Evolutionary conservation across 768 basidiomycete species (phyloP).

Genomic region (Tylopilus sp.): DNA sequence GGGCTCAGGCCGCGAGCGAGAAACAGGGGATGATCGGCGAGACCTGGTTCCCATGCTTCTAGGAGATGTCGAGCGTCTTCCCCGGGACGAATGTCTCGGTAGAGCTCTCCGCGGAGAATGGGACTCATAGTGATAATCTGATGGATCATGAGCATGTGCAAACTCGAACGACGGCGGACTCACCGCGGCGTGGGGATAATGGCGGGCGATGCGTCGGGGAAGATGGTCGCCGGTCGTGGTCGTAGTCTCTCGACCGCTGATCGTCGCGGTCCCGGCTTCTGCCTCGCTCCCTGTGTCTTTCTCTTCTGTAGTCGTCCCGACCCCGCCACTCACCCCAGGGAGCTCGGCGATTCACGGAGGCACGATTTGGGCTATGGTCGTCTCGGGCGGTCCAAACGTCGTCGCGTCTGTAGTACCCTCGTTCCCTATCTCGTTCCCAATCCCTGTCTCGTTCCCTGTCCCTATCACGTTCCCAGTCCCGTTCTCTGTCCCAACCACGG

Average conservation of each 20-base stretch:
- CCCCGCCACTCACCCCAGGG: constrained; percentile 16
- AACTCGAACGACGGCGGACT: background rate
- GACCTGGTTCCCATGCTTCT: constrained; percentile 21
- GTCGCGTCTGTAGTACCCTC: background rate
- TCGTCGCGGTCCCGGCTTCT: constrained; percentile 25
- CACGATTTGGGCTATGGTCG: constrained; percentile 5
- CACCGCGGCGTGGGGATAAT: constrained; percentile 27
- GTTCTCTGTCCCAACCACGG: constrained; percentile 17
- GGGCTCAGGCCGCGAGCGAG: constrained; percentile 14
- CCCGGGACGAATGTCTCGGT: constrained; percentile 13
- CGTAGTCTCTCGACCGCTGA: constrained; percentile 16
- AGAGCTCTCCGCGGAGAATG: constrained; percentile 16
- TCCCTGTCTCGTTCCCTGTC: constrained; percentile 18
- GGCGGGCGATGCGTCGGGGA: constrained; percentile 21
- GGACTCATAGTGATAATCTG: constrained; percentile 15
- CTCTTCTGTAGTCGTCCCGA: constrained; percentile 24
- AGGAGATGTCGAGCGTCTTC: constrained; percentile 22
- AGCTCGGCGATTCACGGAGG: constrained; percentile 8
- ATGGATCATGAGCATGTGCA: background rate
- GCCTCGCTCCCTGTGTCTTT: constrained; percentile 18
- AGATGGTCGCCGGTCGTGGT: constrained; percentile 17
- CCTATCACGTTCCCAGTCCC: constrained; percentile 14
- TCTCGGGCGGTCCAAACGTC: background rate
- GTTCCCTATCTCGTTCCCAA: constrained; percentile 12
- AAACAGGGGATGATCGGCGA: constrained; percentile 18